Percentiles rank a stretch among this genome's conserved stretches.
Evolutionary conservation across 2,329 filamentous ascomycete species (phyloP).

Genomic region (Neurospora sp.): DNA sequence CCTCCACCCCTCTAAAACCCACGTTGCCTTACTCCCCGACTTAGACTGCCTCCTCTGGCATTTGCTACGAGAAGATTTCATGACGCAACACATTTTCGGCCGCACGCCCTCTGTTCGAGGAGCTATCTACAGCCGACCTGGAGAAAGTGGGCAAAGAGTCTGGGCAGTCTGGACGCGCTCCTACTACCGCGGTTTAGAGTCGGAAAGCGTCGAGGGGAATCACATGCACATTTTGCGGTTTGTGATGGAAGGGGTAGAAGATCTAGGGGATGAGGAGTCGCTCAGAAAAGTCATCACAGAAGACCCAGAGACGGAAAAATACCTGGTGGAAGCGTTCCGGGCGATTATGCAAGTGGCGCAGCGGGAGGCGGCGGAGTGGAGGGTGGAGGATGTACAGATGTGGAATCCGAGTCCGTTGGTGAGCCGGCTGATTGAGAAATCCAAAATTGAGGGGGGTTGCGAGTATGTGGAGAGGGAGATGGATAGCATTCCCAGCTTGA

Average conservation of each 20-base stretch:
- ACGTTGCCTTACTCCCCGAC: slow-evolving; percentile 60
- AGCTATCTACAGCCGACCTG: slow-evolving; percentile 46
- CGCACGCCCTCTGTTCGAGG: slow-evolving; percentile 53
- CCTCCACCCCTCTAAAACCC: slow-evolving; percentile 36
- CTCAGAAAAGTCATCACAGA: too few species aligned
- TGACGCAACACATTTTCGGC: slow-evolving; percentile 53
- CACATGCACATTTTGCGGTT: slow-evolving; percentile 60
- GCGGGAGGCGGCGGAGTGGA: slow-evolving; percentile 60
- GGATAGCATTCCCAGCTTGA: slow-evolving; percentile 60
- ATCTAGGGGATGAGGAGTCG: slow-evolving; percentile 25
- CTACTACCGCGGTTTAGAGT: too few species aligned
- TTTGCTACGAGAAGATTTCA: slow-evolving; percentile 71
- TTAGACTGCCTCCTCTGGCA: slow-evolving; percentile 64
- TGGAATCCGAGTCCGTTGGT: slow-evolving; percentile 68
- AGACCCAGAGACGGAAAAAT: slow-evolving; percentile 14
- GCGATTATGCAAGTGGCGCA: slow-evolving; percentile 59
- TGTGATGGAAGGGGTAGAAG: slow-evolving; percentile 48
- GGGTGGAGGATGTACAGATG: slow-evolving; percentile 58
- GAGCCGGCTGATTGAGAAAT: slow-evolving; percentile 33
- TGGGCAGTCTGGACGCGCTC: slow-evolving; percentile 40
- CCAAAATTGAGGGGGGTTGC: slow-evolving; percentile 34
- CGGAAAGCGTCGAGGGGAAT: slow-evolving; percentile 45
- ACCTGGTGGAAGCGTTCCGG: slow-evolving; percentile 43
- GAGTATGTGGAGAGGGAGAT: slow-evolving; percentile 45
- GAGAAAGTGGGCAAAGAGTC: slow-evolving; percentile 25